These are phyloP conservation scores for Aeschynomene evenia DNA, from an alignment of 306 rosid species.

Conservation along the genomic window DNA sequence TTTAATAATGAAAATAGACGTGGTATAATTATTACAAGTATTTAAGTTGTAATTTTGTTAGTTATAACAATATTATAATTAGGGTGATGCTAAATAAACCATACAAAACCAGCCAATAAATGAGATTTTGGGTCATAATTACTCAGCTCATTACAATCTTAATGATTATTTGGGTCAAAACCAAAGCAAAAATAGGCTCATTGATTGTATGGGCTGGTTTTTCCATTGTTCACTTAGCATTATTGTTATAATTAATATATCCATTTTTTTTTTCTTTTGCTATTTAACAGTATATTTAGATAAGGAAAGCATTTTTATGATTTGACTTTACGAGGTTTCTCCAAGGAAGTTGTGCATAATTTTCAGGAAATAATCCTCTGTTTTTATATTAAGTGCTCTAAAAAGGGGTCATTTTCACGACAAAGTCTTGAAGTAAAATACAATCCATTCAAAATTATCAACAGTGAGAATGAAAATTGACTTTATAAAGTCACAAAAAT, in stretches of 20 bases:
- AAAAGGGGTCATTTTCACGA: slow-evolving; percentile 31
- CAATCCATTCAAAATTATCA: background rate
- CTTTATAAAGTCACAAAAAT: slow-evolving; percentile 20
- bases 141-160: too few relatives aligned
- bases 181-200: too few relatives aligned
- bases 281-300: too few relatives aligned
- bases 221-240: too few relatives aligned
- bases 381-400: background rate
- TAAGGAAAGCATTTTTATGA: background rate
- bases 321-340: slow-evolving; percentile 23
- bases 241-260: too few relatives aligned
- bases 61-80: background rate
- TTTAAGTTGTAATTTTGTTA: slow-evolving; percentile 10
- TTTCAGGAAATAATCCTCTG: slow-evolving; percentile 14
- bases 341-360: background rate
- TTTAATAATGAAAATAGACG: too few relatives aligned
- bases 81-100: too few relatives aligned
- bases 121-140: too few relatives aligned
- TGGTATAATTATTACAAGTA: too few relatives aligned
- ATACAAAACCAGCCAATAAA: too few relatives aligned
- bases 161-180: too few relatives aligned
- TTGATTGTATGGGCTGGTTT: too few relatives aligned
- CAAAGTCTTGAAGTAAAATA: slow-evolving; percentile 28
- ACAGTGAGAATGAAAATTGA: slow-evolving; percentile 30
- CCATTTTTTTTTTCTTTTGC: background rate